Evolutionary conservation across 495 filamentous ascomycete species (phyloP).

Genomic region (Aspergillus heteromorphus): DNA sequence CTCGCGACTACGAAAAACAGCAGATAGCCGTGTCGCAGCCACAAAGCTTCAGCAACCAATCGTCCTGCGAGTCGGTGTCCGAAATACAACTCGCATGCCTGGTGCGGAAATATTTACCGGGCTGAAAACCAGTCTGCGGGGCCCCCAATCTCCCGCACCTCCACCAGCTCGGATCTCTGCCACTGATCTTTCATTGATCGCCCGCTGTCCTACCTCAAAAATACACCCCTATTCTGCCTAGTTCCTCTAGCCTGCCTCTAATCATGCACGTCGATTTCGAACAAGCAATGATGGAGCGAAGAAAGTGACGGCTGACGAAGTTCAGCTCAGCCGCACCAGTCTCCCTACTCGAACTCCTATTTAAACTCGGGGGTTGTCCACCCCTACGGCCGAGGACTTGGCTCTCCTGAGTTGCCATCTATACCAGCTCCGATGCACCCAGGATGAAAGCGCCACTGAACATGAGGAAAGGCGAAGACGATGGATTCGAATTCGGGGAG

Average conservation of each 20-base stretch:
- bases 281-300: background rate
- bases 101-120: background rate
- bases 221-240: background rate
- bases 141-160: background rate
- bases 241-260: background rate
- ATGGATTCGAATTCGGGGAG: background rate
- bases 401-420: background rate
- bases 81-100: background rate
- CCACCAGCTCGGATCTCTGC: background rate
- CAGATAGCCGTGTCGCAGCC: too few relatives aligned
- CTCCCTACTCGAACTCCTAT: background rate
- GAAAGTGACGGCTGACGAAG: background rate
- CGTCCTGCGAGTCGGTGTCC: background rate
- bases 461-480: background rate
- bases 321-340: background rate
- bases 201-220: background rate
- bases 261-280: background rate
- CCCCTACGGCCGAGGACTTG: background rate
- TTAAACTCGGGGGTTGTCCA: background rate
- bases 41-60: background rate
- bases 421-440: background rate
- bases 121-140: background rate
- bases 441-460: background rate
- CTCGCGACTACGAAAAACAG: too few relatives aligned
- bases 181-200: background rate